Percentiles rank a stretch among this genome's conserved stretches.
These are phyloP conservation scores for Pluteus cervinus DNA, from an alignment of 768 basidiomycete species.

Conservation along the genomic window DNA sequence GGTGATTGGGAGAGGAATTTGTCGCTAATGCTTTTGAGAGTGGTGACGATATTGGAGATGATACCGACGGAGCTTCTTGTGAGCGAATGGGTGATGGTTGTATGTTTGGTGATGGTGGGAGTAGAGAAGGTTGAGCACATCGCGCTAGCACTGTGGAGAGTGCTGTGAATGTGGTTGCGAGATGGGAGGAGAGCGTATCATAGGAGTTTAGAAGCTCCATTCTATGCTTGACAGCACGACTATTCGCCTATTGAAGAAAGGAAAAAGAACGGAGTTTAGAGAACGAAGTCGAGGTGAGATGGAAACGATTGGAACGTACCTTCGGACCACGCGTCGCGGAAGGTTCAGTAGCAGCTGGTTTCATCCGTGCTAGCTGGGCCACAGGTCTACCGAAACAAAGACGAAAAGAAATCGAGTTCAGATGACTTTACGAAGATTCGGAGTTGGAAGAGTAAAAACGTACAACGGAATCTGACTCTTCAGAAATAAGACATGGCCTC, in stretches of 20 bases:
- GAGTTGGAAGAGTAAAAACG: constrained; percentile 20
- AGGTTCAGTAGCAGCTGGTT: constrained; percentile 25
- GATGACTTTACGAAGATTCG: not conserved
- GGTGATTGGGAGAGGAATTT: too few relatives aligned
- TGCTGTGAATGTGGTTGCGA: constrained; percentile 68
- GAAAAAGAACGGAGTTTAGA: not conserved
- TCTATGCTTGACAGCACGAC: constrained; percentile 52
- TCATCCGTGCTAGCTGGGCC: constrained; percentile 53
- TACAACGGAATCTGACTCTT: constrained; percentile 79
- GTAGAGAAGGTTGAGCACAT: constrained; percentile 4
- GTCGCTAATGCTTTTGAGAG: too few relatives aligned
- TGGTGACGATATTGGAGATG: too few relatives aligned
- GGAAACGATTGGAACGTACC: not conserved
- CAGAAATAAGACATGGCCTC: constrained; percentile 69
- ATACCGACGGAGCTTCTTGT: too few relatives aligned
- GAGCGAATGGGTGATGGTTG: too few relatives aligned
- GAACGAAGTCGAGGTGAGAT: not conserved
- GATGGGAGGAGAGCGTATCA: constrained; percentile 68
- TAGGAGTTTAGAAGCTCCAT: constrained; percentile 58
- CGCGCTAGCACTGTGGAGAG: constrained; percentile 62
- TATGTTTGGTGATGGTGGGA: too few relatives aligned
- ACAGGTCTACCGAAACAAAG: constrained; percentile 42
- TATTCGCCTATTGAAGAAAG: constrained; percentile 26
- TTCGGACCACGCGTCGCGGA: not conserved
- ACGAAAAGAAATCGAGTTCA: not conserved